Base-by-base conservation (phyloP, 148 eudicot species). In the Linanthus parryae region DNA sequence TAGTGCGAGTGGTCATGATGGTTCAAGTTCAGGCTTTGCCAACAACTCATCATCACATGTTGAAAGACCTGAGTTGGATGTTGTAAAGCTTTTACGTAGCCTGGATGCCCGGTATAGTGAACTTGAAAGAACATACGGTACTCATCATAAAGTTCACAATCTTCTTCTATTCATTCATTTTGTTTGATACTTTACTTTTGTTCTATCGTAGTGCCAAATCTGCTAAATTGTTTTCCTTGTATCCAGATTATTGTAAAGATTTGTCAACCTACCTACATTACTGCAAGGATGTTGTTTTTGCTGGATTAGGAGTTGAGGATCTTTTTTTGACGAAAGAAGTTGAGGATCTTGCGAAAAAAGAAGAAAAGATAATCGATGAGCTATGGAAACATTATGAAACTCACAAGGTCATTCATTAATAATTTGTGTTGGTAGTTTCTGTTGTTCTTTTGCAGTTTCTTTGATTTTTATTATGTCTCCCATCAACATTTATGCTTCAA, bases 251-350 rank as follows among this genome's bases (percentile, higher is more conserved):
- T 58, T 59, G 67, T 18, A 69, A 73, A 54, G 83, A 81, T 68
- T 68, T 87, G 67, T 64, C 72, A 1, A 48, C 78, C 16, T 92
- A 92, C 73, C 81, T 92, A 44, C 75, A 73, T 22, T 79, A 83
- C 51, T 87, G 94, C 60, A 75, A 69, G 54, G 87, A 91, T 62
- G 81, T 79, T 28, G 76, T 84, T 23, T 92, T 92, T 62, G 88
- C 84, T 39, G 95, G 95, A 20, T 49, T 67, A 58, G 73, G 56
- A 28, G 71, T 75, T 31, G 82, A 70, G 64, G 77, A 70, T 54
- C 39, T 35, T 52, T n/a, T n/a, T n/a, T n/a, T n/a, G n/a, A n/a
- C n/a, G n/a, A n/a, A n/a, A n/a, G n/a, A n/a, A n/a, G n/a, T n/a
- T n/a, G n/a, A n/a, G n/a, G n/a, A n/a, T n/a, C n/a, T n/a, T n/a